phyloP scores from a whole-genome alignment of 163 green algal species.

The Trebouxia gelatinosa region DNA sequence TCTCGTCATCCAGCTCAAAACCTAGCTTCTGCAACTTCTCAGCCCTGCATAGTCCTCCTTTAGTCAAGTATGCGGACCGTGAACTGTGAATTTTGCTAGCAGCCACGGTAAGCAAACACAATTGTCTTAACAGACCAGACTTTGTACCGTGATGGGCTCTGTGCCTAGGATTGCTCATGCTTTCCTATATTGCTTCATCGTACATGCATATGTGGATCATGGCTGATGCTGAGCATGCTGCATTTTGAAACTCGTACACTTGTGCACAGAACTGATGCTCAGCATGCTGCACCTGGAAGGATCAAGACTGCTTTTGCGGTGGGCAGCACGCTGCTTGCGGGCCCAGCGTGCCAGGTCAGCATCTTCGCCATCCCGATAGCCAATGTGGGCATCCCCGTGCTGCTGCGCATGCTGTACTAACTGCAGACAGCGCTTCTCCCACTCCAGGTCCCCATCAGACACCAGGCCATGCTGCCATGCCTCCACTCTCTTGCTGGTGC shows the following conservation, averaged over 20 bases:
- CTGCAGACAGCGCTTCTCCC: conserved; percentile 32
- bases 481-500: conserved; percentile 5
- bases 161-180: too few species aligned
- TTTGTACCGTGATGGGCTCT: too few species aligned
- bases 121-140: too few species aligned
- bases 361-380: conserved; percentile 46
- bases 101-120: too few species aligned
- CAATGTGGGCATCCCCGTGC: conserved; percentile 51
- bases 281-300: conserved; percentile 13
- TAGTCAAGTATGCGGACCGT: too few species aligned
- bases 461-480: conserved; percentile 53
- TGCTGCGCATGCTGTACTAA: conserved; percentile 30
- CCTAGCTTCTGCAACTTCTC: conserved; percentile 40
- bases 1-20: conserved; percentile 67
- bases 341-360: conserved; percentile 51
- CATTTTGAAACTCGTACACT: not conserved
- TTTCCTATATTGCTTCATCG: too few species aligned
- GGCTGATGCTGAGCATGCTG: not conserved
- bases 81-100: too few species aligned
- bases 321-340: conserved; percentile 47
- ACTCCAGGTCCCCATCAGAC: conserved; percentile 39
- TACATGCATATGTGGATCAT: not conserved
- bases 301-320: conserved; percentile 33
- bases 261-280: not conserved
- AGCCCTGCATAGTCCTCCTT: conserved; percentile 30